phyloP scores from a whole-genome alignment of 805 yeast genomes.

The Wickerhamomyces canadensis region DNA sequence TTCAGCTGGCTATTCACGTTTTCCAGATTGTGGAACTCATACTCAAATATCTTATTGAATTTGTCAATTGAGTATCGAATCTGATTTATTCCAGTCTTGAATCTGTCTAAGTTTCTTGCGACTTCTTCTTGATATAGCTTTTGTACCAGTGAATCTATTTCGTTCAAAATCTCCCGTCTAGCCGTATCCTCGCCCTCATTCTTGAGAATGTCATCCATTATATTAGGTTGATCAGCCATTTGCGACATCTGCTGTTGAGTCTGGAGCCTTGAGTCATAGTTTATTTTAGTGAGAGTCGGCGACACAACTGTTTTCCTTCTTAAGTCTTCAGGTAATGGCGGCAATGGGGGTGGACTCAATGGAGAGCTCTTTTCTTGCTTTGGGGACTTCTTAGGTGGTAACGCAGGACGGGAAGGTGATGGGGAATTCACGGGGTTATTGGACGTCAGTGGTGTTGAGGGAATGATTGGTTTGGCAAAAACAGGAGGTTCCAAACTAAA shows the following conservation, averaged over 20 bases:
- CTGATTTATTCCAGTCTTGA: slow-evolving; percentile 17
- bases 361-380: neutral
- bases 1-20: slow-evolving; percentile 21
- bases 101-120: slow-evolving; percentile 15
- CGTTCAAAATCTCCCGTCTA: slow-evolving; percentile 6
- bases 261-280: no score
- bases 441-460: slow-evolving; percentile 4
- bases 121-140: slow-evolving; percentile 20
- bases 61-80: slow-evolving; percentile 31
- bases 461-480: slow-evolving; percentile 25
- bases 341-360: slow-evolving; percentile 29
- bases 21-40: slow-evolving; percentile 28
- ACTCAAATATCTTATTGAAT: slow-evolving; percentile 30
- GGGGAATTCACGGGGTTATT: neutral
- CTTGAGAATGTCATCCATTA: slow-evolving; percentile 12
- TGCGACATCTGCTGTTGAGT: no score
- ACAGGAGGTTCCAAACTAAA: slow-evolving; percentile 44
- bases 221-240: slow-evolving; percentile 20
- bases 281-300: slow-evolving; percentile 12
- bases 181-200: neutral
- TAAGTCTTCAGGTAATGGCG: slow-evolving; percentile 33
- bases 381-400: slow-evolving; percentile 29
- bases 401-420: slow-evolving; percentile 24
- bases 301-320: slow-evolving; percentile 13
- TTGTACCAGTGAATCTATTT: slow-evolving; percentile 20